A percentile compares a stretch with the other conserved stretches of the same genome.
phyloP scores from a whole-genome alignment of 129 eudicot genomes.

The Arctium minus region DNA sequence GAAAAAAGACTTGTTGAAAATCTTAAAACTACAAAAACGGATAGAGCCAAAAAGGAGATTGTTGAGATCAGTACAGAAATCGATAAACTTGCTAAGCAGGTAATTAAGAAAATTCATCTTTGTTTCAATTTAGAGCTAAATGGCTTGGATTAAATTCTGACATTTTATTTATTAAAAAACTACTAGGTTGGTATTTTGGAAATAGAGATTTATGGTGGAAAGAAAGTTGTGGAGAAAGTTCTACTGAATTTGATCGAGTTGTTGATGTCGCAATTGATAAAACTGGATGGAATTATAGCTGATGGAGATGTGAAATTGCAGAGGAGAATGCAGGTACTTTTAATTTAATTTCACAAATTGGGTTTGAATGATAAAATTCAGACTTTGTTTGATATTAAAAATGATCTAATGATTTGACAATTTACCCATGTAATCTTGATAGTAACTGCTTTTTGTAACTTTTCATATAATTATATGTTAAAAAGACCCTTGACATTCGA shows the following conservation, averaged over 20 bases:
- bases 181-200: slow-evolving; percentile 64
- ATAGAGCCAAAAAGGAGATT: slow-evolving; percentile 53
- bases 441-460: not conserved
- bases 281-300: slow-evolving; percentile 74
- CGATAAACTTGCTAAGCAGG: slow-evolving; percentile 75
- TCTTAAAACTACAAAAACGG: slow-evolving; percentile 44
- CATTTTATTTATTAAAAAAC: not conserved
- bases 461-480: not conserved
- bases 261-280: slow-evolving; percentile 75
- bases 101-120: not conserved
- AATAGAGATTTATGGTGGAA: slow-evolving; percentile 66
- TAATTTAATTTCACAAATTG: not conserved
- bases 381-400: not conserved
- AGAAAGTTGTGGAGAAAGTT: slow-evolving; percentile 59
- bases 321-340: slow-evolving; percentile 69
- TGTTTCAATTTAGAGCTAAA: not conserved
- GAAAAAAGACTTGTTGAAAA: slow-evolving; percentile 64
- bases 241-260: slow-evolving; percentile 66
- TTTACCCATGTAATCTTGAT: not conserved
- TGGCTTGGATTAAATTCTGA: not conserved
- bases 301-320: slow-evolving; percentile 75
- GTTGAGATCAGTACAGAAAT: slow-evolving; percentile 50
- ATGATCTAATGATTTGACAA: not conserved
- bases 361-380: not conserved
- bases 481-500: not conserved